phyloP scores from a whole-genome alignment of 1,284 basidiomycete species.

The Neonothopanus nambi region DNA sequence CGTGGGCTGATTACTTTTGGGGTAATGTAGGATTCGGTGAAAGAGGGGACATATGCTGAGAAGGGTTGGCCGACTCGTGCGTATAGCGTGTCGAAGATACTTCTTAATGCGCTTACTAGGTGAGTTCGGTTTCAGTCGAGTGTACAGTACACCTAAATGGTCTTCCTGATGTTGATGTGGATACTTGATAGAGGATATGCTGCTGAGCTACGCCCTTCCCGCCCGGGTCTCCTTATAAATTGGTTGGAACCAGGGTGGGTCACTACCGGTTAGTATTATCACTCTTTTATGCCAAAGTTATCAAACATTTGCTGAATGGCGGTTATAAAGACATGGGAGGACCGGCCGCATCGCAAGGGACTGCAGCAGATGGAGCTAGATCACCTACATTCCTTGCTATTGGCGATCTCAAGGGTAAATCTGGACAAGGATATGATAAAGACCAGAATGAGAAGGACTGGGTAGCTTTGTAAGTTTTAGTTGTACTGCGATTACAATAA shows the following conservation, averaged over 20 bases:
- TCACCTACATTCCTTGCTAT: background rate
- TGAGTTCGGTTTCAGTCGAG: background rate
- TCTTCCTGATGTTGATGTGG: too few species aligned
- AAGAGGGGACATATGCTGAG: background rate
- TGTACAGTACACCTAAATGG: too few species aligned
- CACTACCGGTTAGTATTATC: background rate
- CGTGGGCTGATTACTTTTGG: background rate
- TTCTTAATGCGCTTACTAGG: background rate
- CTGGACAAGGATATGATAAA: background rate
- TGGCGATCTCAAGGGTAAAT: background rate
- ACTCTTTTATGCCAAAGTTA: background rate
- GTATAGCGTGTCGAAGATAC: background rate
- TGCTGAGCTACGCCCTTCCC: background rate
- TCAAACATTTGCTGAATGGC: background rate
- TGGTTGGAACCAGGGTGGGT: conserved; percentile 1
- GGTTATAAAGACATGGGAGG: background rate
- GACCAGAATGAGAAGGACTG: background rate
- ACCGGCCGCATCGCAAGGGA: background rate
- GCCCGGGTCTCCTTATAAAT: background rate
- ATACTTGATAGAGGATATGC: background rate
- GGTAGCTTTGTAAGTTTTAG: background rate
- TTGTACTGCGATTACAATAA: too few species aligned
- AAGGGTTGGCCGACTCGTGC: background rate
- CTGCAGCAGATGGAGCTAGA: background rate
- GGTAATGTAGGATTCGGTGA: background rate